phyloP scores from a whole-genome alignment of 116 monocot genomes.

The Phalaenopsis hybrid region DNA sequence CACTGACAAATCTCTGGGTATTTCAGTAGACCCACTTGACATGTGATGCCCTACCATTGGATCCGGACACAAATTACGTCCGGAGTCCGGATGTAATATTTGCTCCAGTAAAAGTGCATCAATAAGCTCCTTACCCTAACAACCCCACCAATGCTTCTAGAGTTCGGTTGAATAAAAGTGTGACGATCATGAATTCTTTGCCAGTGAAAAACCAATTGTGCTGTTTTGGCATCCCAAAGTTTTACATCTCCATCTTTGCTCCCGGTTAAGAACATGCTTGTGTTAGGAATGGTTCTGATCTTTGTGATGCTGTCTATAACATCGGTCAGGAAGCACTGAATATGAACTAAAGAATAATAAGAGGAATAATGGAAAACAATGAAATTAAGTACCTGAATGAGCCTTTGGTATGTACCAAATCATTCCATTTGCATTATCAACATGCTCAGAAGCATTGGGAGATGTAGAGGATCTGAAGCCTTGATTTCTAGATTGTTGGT shows the following conservation, averaged over 20 bases:
- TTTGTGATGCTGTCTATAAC: constrained; percentile 69
- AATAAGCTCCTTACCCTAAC: constrained; percentile 50
- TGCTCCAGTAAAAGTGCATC: neutral
- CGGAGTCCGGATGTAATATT: too few species aligned
- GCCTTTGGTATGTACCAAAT: constrained; percentile 93
- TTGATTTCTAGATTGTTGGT: constrained; percentile 33
- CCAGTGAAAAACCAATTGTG: constrained; percentile 72
- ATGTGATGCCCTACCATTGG: too few species aligned
- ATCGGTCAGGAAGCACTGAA: constrained; percentile 10
- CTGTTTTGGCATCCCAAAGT: constrained; percentile 93
- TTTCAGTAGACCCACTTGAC: too few species aligned
- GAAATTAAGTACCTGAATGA: constrained; percentile 59
- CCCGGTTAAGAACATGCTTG: constrained; percentile 85
- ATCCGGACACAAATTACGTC: too few species aligned
- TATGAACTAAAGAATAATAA: neutral
- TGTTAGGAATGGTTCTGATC: constrained; percentile 68
- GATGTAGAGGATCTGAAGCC: constrained; percentile 19
- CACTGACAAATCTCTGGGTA: too few species aligned
- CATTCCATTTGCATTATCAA: constrained; percentile 69
- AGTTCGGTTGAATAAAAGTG: constrained; percentile 86
- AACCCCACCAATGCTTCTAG: constrained; percentile 77
- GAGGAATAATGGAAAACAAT: neutral
- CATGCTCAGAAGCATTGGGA: constrained; percentile 20
- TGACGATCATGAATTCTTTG: constrained; percentile 82
- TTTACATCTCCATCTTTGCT: constrained; percentile 98